These are phyloP conservation scores for Moesziomyces aphidis DNA, from an alignment of 1,284 basidiomycete genomes.

Conservation along the genomic window DNA sequence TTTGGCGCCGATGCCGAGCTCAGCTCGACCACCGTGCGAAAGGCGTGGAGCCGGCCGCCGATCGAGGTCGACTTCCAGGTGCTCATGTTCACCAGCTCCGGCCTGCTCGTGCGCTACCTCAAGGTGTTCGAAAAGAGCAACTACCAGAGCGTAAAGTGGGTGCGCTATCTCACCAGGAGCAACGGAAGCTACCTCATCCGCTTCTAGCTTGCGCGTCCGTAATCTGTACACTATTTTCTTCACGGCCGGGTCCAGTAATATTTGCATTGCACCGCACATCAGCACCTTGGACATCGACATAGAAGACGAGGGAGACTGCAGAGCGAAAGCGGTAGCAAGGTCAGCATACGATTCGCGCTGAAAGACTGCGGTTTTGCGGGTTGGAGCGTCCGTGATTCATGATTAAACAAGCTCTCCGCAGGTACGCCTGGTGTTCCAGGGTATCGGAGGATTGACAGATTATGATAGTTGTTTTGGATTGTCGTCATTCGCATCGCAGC, in stretches of 20 bases:
- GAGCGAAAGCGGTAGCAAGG: too few species aligned
- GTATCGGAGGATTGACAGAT: conserved; percentile 53
- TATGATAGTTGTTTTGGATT: conserved; percentile 23
- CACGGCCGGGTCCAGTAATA: too few species aligned
- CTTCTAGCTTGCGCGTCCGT: conserved; percentile 29
- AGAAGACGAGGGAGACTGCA: too few species aligned
- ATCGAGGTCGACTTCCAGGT: conserved; percentile 98
- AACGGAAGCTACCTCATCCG: conserved; percentile 60
- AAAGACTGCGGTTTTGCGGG: too few species aligned
- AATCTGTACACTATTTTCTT: too few species aligned
- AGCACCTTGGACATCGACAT: too few species aligned
- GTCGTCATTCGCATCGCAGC: conserved; percentile 31
- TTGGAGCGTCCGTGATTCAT: conserved; percentile 1
- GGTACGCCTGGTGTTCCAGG: not conserved
- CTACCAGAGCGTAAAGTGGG: conserved; percentile 75
- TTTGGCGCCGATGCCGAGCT: conserved; percentile 85
- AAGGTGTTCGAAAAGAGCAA: conserved; percentile 97
- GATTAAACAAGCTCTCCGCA: conserved; percentile 16
- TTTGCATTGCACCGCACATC: too few species aligned
- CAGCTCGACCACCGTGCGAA: conserved; percentile 81
- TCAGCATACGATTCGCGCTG: too few species aligned
- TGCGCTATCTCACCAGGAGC: conserved; percentile 59
- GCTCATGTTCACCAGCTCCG: conserved; percentile 97
- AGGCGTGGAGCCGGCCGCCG: conserved; percentile 96
- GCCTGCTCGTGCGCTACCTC: conserved; percentile 93